Evolutionary conservation across 768 basidiomycete species (phyloP).

Genomic region (Boletus vinaceobasis): DNA sequence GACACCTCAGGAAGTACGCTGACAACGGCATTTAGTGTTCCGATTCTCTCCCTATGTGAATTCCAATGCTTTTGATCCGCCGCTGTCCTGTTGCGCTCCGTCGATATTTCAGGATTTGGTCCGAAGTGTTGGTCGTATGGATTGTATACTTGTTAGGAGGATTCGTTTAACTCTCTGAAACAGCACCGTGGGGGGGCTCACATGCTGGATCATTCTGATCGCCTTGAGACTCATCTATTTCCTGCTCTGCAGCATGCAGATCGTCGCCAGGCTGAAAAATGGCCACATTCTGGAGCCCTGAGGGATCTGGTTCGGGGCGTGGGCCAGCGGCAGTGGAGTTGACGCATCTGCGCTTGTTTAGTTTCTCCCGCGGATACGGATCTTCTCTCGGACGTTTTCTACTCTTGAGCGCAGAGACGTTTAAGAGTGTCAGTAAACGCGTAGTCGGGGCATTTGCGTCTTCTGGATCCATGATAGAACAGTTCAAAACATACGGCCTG

Average conservation of each 20-base stretch:
- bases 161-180: conserved; percentile 1
- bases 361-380: conserved; percentile 46
- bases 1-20: conserved; percentile 43
- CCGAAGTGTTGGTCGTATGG: conserved; percentile 79
- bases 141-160: conserved; percentile 29
- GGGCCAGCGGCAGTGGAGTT: conserved; percentile 29
- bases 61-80: conserved; percentile 61
- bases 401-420: conserved; percentile 79
- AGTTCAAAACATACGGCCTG: not conserved
- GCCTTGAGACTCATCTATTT: conserved; percentile 20
- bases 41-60: conserved; percentile 42
- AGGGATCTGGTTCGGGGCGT: conserved; percentile 5
- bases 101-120: conserved; percentile 46
- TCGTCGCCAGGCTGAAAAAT: conserved; percentile 19
- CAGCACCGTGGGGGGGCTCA: conserved; percentile 1
- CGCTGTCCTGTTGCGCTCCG: conserved; percentile 45
- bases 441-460: conserved; percentile 60
- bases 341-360: conserved; percentile 61
- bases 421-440: conserved; percentile 81
- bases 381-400: conserved; percentile 54
- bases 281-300: conserved; percentile 3
- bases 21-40: conserved; percentile 53
- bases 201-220: conserved; percentile 29
- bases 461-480: conserved; percentile 21
- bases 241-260: conserved; percentile 28